Evolutionary conservation across 2,329 filamentous ascomycete species (phyloP), one percentile per base, ranked within the genome.

Genomic region (Aspergillus amoenus): DNA sequence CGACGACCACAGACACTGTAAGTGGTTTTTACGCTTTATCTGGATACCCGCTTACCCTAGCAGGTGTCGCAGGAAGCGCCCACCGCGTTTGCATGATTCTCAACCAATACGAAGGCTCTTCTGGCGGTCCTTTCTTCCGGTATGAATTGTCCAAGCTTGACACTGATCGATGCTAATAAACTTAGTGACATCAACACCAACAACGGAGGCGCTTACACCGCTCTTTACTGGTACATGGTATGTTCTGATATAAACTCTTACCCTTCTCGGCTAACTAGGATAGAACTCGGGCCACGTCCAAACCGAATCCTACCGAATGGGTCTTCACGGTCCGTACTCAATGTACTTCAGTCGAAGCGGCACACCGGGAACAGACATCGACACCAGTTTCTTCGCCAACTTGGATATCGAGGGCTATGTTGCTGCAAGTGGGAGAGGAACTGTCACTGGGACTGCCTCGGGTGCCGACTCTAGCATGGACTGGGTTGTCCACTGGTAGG

Each of bases 201-300:
- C 74, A 85, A 87, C 59, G 84, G 79, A 15, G 84, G 83, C 5
- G 74, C 71, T 40, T 82, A 70, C 79, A 61, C 86, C 77, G 37
- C 83, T 79, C 77, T 89, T 0, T 88, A 86, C 70, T 87, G 83
- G 72, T 89, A 88, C 75, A 87, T 88, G 82, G 68, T 70, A 69
- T 13, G 64, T 56, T 15, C 34, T 30, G 3, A 30, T 30, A 11
- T 30, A 1, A 30, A 12, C 6, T 4, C 17, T 11, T n/a, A 13
- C n/a, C 2, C 4, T 27, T 1, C 4, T 7, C 5, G 6, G 12
- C 52, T 63, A 51, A 67, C 21, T 6, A 6, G 0, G 37, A 37
- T 64, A 76, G 80, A 89, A 89, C 76, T 86, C 82, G 13, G 81
- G 80, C 41, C 86, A 89, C 58, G 81, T 80, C 2, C 81, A 84